Base-by-base conservation (phyloP, 2,329 filamentous ascomycete species). In the Colletotrichum spinosum region DNA sequence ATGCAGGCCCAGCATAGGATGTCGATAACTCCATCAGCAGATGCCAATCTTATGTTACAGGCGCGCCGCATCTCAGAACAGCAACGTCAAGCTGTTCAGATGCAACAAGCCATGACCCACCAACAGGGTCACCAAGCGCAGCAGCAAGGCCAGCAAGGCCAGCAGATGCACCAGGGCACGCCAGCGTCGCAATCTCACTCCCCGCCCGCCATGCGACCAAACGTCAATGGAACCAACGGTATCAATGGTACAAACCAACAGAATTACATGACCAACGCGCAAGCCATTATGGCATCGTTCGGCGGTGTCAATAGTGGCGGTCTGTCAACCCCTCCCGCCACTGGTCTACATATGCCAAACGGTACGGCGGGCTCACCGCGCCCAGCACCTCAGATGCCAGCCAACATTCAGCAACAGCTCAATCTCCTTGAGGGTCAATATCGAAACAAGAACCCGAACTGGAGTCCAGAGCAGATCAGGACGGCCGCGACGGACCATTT, bases 41-140 rank as follows among this genome's bases (percentile, higher is more conserved):
- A 89, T 65, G 79, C 86, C 34, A 83, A 83, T 59, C 76, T 89
- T 51, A 82, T 89, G 70, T 80, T 90, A 70, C 89, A 91, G 71
- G 86, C 89, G 13, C 88, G 89, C 59, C 86, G 88, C 48, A 88
- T 92, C 46, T 84, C 90, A 10, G 88, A 91, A 71, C 87, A 89
- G 70, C 88, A 90, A 71, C 82, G 86, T 12, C 82, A 79, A 44
- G 81, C 80, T 11, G 80, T 84, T 4, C 81, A 85, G 66, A 78
- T 82, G 71, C 83, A 80, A 46, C 72, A 73, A 34, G 71, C 69
- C 10, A 61, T 65, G 11, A 71, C 91, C 81, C 44, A 73, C 74
- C 76, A 79, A 44, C 72, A 71, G 25, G 64, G 67, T n/a, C 57
- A 81, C 49, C 83, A 82, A 46, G 69, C 74, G 55, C 71, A 73